Percentiles rank a stretch among this genome's conserved stretches.
Conservation (phyloP, 345 rosid genomes). For the Eucalyptus sideroxylon region DNA sequence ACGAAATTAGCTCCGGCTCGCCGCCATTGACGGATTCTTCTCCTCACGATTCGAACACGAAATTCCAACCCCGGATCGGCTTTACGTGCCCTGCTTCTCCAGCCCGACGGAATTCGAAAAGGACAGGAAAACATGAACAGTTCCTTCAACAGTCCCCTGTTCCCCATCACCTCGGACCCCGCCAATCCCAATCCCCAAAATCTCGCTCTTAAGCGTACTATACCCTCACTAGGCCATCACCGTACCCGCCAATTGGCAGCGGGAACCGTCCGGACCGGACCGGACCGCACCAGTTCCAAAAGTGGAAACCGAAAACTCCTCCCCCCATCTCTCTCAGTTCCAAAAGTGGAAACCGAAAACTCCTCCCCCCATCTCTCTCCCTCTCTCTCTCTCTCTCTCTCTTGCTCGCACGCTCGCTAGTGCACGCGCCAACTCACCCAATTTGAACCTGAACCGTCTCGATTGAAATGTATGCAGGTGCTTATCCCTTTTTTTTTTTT, state of each 20-base stretch:
- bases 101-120: constrained; percentile 20
- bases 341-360: too few relatives aligned
- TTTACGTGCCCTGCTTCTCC: constrained; percentile 80
- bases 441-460: neutral
- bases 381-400: neutral
- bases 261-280: too few relatives aligned
- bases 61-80: constrained; percentile 10
- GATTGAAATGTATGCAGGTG: neutral
- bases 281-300: too few relatives aligned
- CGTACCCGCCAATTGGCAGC: too few relatives aligned
- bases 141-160: constrained; percentile 14
- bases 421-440: too few relatives aligned
- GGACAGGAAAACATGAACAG: constrained; percentile 3
- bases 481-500: too few relatives aligned
- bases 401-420: too few relatives aligned
- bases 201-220: constrained; percentile 2
- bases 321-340: too few relatives aligned
- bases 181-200: neutral
- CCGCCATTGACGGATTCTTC: constrained; percentile 64
- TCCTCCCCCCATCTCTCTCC: too few relatives aligned
- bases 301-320: too few relatives aligned
- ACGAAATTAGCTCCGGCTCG: constrained; percentile 22
- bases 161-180: neutral
- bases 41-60: constrained; percentile 5
- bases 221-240: too few relatives aligned